Percentiles rank a stretch among this genome's conserved stretches.
phyloP scores from a whole-genome alignment of 2,329 filamentous ascomycete species.

The Pezicula neosporulosa region DNA sequence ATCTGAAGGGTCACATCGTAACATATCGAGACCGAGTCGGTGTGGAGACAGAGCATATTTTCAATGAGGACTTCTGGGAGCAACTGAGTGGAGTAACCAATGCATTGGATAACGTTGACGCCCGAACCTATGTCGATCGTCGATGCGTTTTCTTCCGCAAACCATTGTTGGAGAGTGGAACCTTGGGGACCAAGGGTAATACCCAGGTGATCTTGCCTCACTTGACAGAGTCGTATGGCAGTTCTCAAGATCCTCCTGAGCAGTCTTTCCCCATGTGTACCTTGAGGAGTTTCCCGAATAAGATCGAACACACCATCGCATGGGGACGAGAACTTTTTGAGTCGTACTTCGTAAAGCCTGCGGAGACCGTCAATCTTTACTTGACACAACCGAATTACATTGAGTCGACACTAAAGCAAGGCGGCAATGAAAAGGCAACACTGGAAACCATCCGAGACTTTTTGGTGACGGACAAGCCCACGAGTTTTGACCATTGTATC shows the following conservation, averaged over 20 bases:
- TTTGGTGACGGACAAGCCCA: conserved; percentile 85
- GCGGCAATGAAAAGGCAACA: conserved; percentile 91
- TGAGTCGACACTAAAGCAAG: conserved; percentile 81
- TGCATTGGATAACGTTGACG: conserved; percentile 95
- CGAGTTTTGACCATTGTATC: conserved; percentile 94
- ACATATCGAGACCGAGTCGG: conserved; percentile 88
- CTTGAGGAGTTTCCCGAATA: conserved; percentile 93
- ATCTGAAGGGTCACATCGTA: conserved; percentile 80
- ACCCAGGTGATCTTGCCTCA: conserved; percentile 91
- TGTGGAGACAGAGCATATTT: conserved; percentile 86
- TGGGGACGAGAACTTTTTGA: conserved; percentile 98
- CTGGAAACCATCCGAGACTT: conserved; percentile 87
- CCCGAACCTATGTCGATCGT: conserved; percentile 91
- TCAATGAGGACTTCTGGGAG: conserved; percentile 92
- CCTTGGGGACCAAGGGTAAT: conserved; percentile 98
- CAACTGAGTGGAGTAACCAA: conserved; percentile 89
- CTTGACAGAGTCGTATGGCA: conserved; percentile 94
- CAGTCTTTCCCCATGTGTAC: conserved; percentile 99
- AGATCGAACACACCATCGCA: conserved; percentile 97
- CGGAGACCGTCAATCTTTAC: conserved; percentile 92
- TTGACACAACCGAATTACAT: conserved; percentile 89
- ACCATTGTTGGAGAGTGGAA: conserved; percentile 92
- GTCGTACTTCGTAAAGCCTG: conserved; percentile 86
- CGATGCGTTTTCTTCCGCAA: conserved; percentile 99
- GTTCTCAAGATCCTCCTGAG: conserved; percentile 94